Percentiles rank a stretch among this genome's conserved stretches.
These are phyloP conservation scores for Ogataea henricii DNA, from an alignment of 805 yeast species.

Conservation along the genomic window DNA sequence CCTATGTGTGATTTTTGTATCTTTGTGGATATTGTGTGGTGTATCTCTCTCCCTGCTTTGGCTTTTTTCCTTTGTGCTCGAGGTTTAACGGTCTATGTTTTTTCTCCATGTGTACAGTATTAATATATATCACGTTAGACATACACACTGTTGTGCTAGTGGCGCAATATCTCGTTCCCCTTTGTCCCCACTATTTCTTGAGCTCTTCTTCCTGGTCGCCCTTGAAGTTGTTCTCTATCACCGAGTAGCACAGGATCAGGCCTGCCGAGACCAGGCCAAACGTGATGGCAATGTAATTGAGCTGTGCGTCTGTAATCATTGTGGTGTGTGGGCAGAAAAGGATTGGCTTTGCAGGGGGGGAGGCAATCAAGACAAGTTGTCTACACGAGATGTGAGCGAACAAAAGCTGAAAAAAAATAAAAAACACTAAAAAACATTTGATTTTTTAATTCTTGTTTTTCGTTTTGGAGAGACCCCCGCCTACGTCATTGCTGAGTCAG, in stretches of 20 bases:
- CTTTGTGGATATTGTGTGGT: constrained; percentile 1
- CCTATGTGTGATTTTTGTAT: neutral
- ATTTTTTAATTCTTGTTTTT: no score
- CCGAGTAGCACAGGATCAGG: constrained; percentile 70
- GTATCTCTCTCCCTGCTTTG: constrained; percentile 3
- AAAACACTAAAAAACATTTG: neutral
- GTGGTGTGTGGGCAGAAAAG: constrained; percentile 1
- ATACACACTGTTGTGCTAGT: neutral
- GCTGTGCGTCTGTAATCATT: constrained; percentile 85
- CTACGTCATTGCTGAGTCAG: no score
- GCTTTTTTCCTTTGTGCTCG: constrained; percentile 1
- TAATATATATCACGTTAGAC: constrained; percentile 6
- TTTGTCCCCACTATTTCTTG: neutral
- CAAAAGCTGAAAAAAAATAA: neutral
- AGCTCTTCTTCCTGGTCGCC: constrained; percentile 11
- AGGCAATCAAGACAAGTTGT: no score
- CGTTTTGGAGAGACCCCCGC: no score
- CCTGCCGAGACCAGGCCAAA: constrained; percentile 75
- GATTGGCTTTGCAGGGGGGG: no score
- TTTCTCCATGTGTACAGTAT: constrained; percentile 6
- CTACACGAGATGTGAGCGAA: no score
- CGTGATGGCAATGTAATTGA: constrained; percentile 68
- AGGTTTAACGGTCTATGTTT: neutral
- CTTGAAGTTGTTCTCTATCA: constrained; percentile 31
- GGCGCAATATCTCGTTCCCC: neutral